Percentiles rank a stretch among this genome's conserved stretches.
Conservation (phyloP, 2,329 filamentous ascomycete genomes). For the Leptosphaerulina australis region DNA sequence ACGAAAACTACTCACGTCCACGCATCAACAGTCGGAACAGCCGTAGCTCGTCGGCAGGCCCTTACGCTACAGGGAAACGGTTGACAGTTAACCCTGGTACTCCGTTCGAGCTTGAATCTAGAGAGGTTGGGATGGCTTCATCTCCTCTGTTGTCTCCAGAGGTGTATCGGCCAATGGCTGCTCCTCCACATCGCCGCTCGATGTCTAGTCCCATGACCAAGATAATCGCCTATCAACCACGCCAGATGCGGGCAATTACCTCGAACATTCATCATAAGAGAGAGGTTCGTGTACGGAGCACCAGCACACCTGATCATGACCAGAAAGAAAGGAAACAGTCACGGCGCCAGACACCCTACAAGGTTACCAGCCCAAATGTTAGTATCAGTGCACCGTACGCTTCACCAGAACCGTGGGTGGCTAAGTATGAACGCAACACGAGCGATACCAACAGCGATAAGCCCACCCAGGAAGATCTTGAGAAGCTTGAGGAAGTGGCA, state of each 20-base stretch:
- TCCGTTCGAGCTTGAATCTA: conserved; percentile 29
- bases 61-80: conserved; percentile 13
- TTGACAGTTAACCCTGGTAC: conserved; percentile 17
- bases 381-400: conserved; percentile 24
- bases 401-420: conserved; percentile 37
- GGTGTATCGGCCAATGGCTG: conserved; percentile 16
- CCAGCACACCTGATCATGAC: conserved; percentile 15
- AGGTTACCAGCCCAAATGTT: conserved; percentile 15
- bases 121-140: conserved; percentile 14
- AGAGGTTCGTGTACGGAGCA: conserved; percentile 17
- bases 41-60: conserved; percentile 20
- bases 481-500: conserved; percentile 29
- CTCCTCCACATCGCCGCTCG: conserved; percentile 20
- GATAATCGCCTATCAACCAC: conserved; percentile 20
- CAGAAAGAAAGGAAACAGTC: conserved; percentile 30
- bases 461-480: conserved; percentile 33
- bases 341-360: conserved; percentile 38
- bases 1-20: conserved; percentile 31
- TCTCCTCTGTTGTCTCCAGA: conserved; percentile 15
- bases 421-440: conserved; percentile 33
- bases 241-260: conserved; percentile 13
- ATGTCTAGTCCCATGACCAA: conserved; percentile 25
- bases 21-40: conserved; percentile 22
- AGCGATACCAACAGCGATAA: conserved; percentile 28
- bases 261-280: conserved; percentile 14